A percentile compares a stretch with the other conserved stretches of the same genome.
Conservation (phyloP, 441 rosid genomes). For the Adansonia madagascariensis region DNA sequence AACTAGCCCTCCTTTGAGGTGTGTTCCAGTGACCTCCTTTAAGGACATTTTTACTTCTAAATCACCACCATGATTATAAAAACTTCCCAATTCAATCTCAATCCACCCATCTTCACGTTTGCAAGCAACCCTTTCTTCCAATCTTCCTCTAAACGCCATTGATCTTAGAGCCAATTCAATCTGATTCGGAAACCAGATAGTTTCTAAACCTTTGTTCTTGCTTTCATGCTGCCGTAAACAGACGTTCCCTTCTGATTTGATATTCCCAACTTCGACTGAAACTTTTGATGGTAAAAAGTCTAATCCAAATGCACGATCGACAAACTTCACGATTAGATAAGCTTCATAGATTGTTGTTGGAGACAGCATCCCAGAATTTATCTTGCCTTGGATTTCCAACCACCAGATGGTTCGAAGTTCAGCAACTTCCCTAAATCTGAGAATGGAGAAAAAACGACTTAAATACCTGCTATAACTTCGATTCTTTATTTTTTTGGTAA, state of each 20-base stretch:
- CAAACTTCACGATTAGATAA: conserved; percentile 31
- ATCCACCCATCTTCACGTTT: conserved; percentile 54
- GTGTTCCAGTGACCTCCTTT: conserved; percentile 44
- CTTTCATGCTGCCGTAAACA: conserved; percentile 24
- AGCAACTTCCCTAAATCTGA: conserved; percentile 50
- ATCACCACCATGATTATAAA: conserved; percentile 30
- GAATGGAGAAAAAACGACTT: background rate
- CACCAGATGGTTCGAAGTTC: conserved; percentile 55
- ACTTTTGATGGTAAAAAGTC: conserved; percentile 44
- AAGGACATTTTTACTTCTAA: conserved; percentile 42
- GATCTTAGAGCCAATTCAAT: conserved; percentile 14
- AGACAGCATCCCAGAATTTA: conserved; percentile 39
- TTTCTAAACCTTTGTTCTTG: conserved; percentile 10
- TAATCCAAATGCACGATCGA: conserved; percentile 46
- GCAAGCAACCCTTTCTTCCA: background rate
- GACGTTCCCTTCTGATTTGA: conserved; percentile 26
- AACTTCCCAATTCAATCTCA: conserved; percentile 56
- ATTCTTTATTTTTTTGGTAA: too few species aligned
- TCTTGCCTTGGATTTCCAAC: conserved; percentile 50
- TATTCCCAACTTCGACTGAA: conserved; percentile 36
- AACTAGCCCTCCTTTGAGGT: conserved; percentile 58
- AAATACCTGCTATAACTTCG: too few species aligned
- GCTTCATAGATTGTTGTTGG: conserved; percentile 40
- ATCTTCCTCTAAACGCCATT: conserved; percentile 17
- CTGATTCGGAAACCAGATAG: background rate